Base-by-base conservation (phyloP, 106 monocot species). In the Ottelia alismoides region DNA sequence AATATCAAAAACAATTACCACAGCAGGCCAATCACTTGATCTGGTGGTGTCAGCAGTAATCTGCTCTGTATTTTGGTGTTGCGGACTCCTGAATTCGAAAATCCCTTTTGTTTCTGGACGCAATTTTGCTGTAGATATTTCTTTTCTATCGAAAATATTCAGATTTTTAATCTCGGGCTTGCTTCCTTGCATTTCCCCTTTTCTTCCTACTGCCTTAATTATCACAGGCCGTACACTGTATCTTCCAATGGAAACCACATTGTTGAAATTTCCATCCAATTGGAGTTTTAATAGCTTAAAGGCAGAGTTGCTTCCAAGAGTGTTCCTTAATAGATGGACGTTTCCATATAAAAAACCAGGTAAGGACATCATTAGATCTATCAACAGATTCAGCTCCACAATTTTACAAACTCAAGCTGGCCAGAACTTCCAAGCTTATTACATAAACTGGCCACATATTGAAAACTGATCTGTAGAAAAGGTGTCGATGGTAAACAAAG, bases 1-100 rank as follows among this genome's bases (percentile, higher is more conserved):
- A 57, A 86, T 86, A 56, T 99, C 98, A 68, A 99, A 72, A 61
- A 80, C 90, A 49, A 99, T 45, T 45, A 99, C 58, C 29, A 68
- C 65, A 21, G 83, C 85, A 55, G 90, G 90, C 53, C 85, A 47
- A 22, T 83, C 72, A 31, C 48, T 48, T 9, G 12, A 14, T 65
- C 61, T 99, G 11, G 40, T 99, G 11, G 40, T 55, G 22, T 69
- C 56, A 28, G 28, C 20, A 51, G 55, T 63, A 20, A 58, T 51
- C 32, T 67, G 30, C 53, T 72, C 65, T 35, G 74, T 50, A 46
- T 62, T 57, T 43, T 44, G 66, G 26, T 43, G 59, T n/a, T 73
- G 54, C 25, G 68, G 58, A 48, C 61, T 43, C 63, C 65, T 67
- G 49, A 67, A 56, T 43, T 76, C 73, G 63, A 47, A 67, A 62